These are phyloP conservation scores for Malassezia furfur DNA, from an alignment of 1,284 basidiomycete species.

Conservation along the genomic window DNA sequence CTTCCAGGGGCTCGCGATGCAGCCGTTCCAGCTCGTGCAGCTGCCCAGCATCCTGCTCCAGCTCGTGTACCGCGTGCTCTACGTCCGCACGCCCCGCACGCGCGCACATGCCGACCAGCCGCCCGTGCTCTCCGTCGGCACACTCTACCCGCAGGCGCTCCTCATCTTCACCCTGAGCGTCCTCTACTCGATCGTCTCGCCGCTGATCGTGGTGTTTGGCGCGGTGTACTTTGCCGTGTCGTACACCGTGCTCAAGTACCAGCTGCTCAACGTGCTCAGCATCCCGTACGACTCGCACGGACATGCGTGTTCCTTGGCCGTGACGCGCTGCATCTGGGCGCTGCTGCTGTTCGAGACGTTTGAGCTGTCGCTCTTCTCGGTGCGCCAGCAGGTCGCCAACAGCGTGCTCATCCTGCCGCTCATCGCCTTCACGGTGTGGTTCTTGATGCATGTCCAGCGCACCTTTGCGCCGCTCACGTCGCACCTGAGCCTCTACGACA, in stretches of 20 bases:
- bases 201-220: conserved; percentile 85
- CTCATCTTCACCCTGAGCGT: conserved; percentile 89
- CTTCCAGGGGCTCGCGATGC: conserved; percentile 81
- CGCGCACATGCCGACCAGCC: conserved; percentile 93
- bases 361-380: conserved; percentile 61
- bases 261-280: conserved; percentile 85
- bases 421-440: conserved; percentile 63
- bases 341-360: conserved; percentile 43
- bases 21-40: conserved; percentile 73
- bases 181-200: conserved; percentile 88
- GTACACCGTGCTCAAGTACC: conserved; percentile 82
- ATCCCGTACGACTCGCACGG: conserved; percentile 86
- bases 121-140: conserved; percentile 65
- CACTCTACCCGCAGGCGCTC: conserved; percentile 83
- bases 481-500: conserved; percentile 52
- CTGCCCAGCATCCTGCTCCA: conserved; percentile 35
- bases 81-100: conserved; percentile 54
- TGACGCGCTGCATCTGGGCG: conserved; percentile 45
- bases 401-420: conserved; percentile 71
- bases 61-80: conserved; percentile 25
- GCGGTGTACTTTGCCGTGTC: conserved; percentile 86
- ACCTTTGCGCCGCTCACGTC: conserved; percentile 68
- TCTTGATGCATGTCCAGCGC: conserved; percentile 67
- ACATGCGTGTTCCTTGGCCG: conserved; percentile 70
- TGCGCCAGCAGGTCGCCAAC: conserved; percentile 65